A percentile compares a stretch with the other conserved stretches of the same genome.
These are phyloP conservation scores for Scutellaria baicalensis DNA, from an alignment of 257 asterid genomes.

Conservation along the genomic window DNA sequence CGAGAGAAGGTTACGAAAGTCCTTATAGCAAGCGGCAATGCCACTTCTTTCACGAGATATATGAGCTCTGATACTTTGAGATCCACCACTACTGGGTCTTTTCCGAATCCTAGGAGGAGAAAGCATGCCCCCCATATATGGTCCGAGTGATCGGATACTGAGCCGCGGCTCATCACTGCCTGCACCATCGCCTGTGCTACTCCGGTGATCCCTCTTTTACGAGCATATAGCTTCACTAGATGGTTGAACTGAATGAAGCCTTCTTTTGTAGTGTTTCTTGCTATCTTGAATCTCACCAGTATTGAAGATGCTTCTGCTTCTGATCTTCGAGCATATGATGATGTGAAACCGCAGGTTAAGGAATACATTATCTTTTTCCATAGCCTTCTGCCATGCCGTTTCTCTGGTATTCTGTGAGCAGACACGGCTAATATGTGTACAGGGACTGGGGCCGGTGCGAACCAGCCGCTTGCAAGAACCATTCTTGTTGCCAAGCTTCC, in stretches of 20 bases:
- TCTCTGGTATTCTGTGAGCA: conserved; percentile 71
- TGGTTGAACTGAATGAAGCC: conserved; percentile 52
- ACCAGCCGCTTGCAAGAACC: conserved; percentile 90
- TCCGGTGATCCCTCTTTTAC: conserved; percentile 49
- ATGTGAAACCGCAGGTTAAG: conserved; percentile 52
- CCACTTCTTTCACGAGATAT: conserved; percentile 56
- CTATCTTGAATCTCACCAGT: conserved; percentile 53
- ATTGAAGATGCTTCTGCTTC: conserved; percentile 65
- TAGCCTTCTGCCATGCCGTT: conserved; percentile 35
- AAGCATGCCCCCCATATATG: conserved; percentile 88
- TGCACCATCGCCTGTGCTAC: conserved; percentile 64
- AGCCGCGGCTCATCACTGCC: conserved; percentile 44
- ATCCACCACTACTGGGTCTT: conserved; percentile 59
- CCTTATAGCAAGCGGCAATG: conserved; percentile 60
- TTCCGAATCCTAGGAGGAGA: conserved; percentile 60
- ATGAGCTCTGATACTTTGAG: conserved; percentile 51
- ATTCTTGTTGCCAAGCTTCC: conserved; percentile 79
- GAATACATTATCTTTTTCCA: conserved; percentile 59
- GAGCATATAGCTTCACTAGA: conserved; percentile 48
- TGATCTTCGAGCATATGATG: conserved; percentile 57
- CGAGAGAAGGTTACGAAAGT: conserved; percentile 61
- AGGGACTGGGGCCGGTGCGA: conserved; percentile 69
- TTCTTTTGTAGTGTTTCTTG: conserved; percentile 44
- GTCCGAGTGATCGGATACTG: conserved; percentile 38
- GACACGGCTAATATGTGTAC: conserved; percentile 55